Conservation (phyloP, 495 filamentous ascomycete species). For the Paragyromitra xinjiangensis region DNA sequence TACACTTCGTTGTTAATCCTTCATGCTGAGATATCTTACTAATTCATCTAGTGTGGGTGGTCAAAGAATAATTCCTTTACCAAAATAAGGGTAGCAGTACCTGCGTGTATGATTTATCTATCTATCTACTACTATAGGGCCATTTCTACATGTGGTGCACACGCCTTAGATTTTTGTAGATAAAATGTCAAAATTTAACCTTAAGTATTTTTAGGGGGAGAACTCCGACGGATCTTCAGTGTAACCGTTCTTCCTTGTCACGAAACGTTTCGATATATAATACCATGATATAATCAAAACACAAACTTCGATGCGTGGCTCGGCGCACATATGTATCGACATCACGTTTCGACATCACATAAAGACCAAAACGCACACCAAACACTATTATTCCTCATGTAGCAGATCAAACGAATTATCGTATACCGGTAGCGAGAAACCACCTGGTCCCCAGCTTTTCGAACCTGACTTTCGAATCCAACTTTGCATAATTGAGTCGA, state of each 20-base stretch:
- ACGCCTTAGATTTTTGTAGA: neutral
- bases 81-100: too few relatives aligned
- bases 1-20: neutral
- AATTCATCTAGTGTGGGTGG: too few relatives aligned
- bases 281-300: neutral
- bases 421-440: neutral
- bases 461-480: slow-evolving; percentile 9
- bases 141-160: neutral
- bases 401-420: slow-evolving; percentile 6
- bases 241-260: neutral
- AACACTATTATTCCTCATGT: neutral
- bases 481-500: slow-evolving; percentile 22
- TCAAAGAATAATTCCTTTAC: too few relatives aligned
- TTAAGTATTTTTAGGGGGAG: neutral
- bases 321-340: neutral
- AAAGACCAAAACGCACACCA: neutral
- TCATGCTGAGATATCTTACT: too few relatives aligned
- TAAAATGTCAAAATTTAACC: neutral
- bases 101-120: too few relatives aligned
- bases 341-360: neutral
- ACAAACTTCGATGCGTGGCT: neutral
- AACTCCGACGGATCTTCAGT: neutral
- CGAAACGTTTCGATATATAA: neutral
- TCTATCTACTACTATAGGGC: neutral
- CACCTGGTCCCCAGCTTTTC: neutral